Base-by-base conservation (phyloP, 2,329 filamentous ascomycete species). In the Cladosporium sp. region DNA sequence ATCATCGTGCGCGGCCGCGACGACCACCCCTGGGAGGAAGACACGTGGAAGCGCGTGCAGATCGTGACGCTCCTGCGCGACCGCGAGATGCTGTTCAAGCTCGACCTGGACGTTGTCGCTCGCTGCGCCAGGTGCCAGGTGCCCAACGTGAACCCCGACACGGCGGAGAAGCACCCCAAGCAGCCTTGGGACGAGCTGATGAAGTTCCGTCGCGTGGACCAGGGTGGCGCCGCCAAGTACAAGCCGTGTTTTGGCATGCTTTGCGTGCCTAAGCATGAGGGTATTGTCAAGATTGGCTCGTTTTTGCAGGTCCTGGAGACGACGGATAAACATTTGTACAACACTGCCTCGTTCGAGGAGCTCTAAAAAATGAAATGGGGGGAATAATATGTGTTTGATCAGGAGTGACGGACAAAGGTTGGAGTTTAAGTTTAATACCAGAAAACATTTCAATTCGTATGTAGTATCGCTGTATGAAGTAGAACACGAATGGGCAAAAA, bases 171-270 rank as follows among this genome's bases (percentile, higher is more conserved):
- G 64, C 72, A 84, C 60, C 70, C 73, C 44, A 73, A 73, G 42
- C 74, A 85, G 70, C 82, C 82, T 6, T 85, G 81, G 82, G 74
- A 83, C 58, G 76, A 75, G 54, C 64, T 85, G 48, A 79, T 83
- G 73, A 78, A 77, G 59, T 84, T 82, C 64, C 68, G 82, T 7
- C 65, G 80, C 22, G 71, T 84, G 4, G 82, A 85, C 61, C 69
- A 76, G 58, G 82, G 81, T 0, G 80, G 80, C 0, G 73, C 80
- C 20, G 67, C 67, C n/a, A 83, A 74, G 66, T 84, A 72, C 56
- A 85, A 85, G 68, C 82, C 82, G 36, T 84, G 81, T 57, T 85
- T 84, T 70, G 82, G 82, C 1, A 85, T 85, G 83, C 63, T 85
- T 59, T 78, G 80, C 61, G 78, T 79, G 47, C 81, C 83, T 13